phyloP scores from a whole-genome alignment of 1,284 basidiomycete species.

The Pseudozyma thailandica region DNA sequence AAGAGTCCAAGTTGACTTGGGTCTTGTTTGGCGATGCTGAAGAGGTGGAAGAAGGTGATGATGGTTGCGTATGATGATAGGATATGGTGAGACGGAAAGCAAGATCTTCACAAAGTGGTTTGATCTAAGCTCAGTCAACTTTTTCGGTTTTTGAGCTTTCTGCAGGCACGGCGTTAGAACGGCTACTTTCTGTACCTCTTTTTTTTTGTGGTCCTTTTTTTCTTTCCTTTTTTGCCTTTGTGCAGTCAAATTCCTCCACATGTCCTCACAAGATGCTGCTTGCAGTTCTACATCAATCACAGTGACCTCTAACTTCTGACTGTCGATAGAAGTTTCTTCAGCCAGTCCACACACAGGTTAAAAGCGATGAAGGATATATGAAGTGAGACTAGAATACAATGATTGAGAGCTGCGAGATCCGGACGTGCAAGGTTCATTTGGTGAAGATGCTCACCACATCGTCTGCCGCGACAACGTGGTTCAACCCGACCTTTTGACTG shows the following conservation, averaged over 20 bases:
- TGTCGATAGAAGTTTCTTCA: too few relatives aligned
- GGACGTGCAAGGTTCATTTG: constrained; percentile 16
- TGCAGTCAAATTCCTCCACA: constrained; percentile 3
- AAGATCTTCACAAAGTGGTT: not conserved
- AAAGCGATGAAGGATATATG: constrained; percentile 17
- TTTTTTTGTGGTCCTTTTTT: constrained; percentile 10
- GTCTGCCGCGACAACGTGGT: constrained; percentile 88
- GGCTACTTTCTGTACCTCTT: constrained; percentile 2
- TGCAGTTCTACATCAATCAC: not conserved
- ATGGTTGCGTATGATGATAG: not conserved
- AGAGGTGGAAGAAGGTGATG: constrained; percentile 1
- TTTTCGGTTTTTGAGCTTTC: not conserved
- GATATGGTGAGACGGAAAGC: constrained; percentile 1
- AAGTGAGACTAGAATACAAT: constrained; percentile 33
- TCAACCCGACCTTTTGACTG: constrained; percentile 74
- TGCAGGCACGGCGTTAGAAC: not conserved
- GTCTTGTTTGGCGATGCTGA: not conserved
- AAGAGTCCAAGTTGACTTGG: too few relatives aligned
- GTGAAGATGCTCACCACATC: constrained; percentile 79
- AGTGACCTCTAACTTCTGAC: too few relatives aligned
- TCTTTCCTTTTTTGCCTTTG: constrained; percentile 1
- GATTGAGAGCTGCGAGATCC: constrained; percentile 1
- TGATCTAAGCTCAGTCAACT: not conserved
- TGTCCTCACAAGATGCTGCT: not conserved
- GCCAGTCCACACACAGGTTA: not conserved